Conservation (phyloP, 176 grass and related monocot genomes). For the Secale cereale region DNA sequence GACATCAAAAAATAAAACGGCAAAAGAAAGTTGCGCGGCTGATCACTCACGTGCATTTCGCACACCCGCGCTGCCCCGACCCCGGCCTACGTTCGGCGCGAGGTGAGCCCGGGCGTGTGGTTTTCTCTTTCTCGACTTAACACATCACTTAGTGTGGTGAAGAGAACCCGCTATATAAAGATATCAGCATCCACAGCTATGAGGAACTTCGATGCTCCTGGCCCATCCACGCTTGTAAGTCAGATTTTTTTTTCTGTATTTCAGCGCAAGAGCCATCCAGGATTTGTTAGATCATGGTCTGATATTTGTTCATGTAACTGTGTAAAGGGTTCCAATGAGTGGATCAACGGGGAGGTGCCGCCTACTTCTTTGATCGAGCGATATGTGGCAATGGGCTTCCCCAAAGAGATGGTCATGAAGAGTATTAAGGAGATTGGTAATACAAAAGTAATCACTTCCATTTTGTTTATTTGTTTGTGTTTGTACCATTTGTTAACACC, state of each 20-base stretch:
- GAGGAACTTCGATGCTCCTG: not conserved
- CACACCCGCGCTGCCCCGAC: too few relatives aligned
- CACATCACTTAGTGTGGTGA: too few relatives aligned
- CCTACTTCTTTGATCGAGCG: slow-evolving; percentile 19
- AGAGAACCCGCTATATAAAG: too few relatives aligned
- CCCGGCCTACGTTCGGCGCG: too few relatives aligned
- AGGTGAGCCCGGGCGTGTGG: too few relatives aligned
- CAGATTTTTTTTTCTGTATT: not conserved
- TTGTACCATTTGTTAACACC: not conserved
- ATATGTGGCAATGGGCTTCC: slow-evolving; percentile 59
- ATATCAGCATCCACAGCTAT: not conserved
- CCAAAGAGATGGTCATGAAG: slow-evolving; percentile 39
- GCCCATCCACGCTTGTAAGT: not conserved
- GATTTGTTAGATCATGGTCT: slow-evolving; percentile 6
- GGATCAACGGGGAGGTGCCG: slow-evolving; percentile 2
- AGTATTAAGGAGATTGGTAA: slow-evolving; percentile 51
- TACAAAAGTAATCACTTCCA: not conserved
- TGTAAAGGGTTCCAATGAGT: slow-evolving; percentile 28
- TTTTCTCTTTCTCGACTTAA: too few relatives aligned
- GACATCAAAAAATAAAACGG: too few relatives aligned
- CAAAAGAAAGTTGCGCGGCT: too few relatives aligned
- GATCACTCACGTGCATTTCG: too few relatives aligned
- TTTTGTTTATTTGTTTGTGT: slow-evolving; percentile 6
- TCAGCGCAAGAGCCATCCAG: not conserved
- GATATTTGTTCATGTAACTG: slow-evolving; percentile 11